A percentile compares a stretch with the other conserved stretches of the same genome.
Conservation (phyloP, 192 early-diverging fungal genomes). For the Coemansia sp. region DNA sequence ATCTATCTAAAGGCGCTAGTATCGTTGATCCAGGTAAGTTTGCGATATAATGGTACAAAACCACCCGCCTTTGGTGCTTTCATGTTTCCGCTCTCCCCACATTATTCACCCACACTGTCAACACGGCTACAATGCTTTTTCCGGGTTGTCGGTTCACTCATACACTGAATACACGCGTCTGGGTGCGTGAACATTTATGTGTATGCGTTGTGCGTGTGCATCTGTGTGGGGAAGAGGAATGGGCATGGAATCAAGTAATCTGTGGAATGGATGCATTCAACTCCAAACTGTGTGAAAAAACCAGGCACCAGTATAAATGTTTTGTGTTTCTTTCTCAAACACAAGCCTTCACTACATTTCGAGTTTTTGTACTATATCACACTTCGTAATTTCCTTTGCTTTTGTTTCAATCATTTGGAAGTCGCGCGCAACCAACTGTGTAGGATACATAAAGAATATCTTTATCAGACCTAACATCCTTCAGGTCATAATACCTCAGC, state of each 20-base stretch:
- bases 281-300: neutral
- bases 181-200: neutral
- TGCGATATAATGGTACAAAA: neutral
- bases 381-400: too few relatives aligned
- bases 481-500: constrained; percentile 16
- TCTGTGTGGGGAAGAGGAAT: neutral
- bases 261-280: neutral
- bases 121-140: too few relatives aligned
- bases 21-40: constrained; percentile 40
- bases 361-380: neutral
- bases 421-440: neutral
- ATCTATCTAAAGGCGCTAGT: neutral
- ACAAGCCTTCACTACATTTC: neutral
- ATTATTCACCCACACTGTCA: neutral
- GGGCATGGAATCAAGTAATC: neutral
- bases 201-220: neutral
- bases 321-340: neutral
- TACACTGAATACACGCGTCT: neutral
- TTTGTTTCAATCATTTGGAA: neutral
- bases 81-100: neutral
- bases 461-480: constrained; percentile 41
- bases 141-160: too few relatives aligned
- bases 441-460: constrained; percentile 42
- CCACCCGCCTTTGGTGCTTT: neutral
- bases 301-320: neutral